Base-by-base conservation (phyloP, 306 rosid genomes). In the Neltuma alba region DNA sequence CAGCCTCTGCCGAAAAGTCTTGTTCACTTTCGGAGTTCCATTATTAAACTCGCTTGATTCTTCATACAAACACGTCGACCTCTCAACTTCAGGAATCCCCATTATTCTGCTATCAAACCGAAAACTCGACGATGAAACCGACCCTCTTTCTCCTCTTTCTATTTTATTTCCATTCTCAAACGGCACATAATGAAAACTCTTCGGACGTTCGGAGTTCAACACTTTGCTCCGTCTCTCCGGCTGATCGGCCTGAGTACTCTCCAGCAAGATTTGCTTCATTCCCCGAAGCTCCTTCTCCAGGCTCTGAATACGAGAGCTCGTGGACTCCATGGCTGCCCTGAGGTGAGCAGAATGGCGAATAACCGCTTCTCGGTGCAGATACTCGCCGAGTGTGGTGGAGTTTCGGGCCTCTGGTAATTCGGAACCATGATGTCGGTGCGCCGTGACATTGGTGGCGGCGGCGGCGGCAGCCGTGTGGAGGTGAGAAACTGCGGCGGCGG, bases 271-370 rank as follows among this genome's bases (percentile, higher is more conserved):
- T 80, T 76, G 83, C 91, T 70, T 90, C 98, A 94, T 90, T 5
- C 79, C 75, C 23, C 16, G 58, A 0, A 92, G 88, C 82, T 94
- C 94, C 25, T 82, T 86, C 72, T 94, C 96, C 6, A 92, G 87
- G 86, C 76, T 86, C 2, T 80, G 86, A 47, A 94, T 87, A 5
- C 97, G 87, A 25, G 79, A 76, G 85, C 82, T 78, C 0, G 97
- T 94, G 55, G 94, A 91, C 2, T 88, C 88, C 88, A 92, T 87
- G 0, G 92, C 80, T 45, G 87, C 87, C 83, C 80, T 88, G n/a
- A 94, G 85, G 79, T 79, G 88, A 0, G 83, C 74, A 0, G 91
- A 74, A n/a, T 92, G 90, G 44, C 87, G 88, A 21, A 55, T 30
- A 11, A 88, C 80, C 0, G 84, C 84, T 60, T 92, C 98, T 1